Percentiles rank a stretch among this genome's conserved stretches.
These are phyloP conservation scores for Magnusiomyces suaveolens DNA, from an alignment of 1,139 yeast species.

Conservation along the genomic window DNA sequence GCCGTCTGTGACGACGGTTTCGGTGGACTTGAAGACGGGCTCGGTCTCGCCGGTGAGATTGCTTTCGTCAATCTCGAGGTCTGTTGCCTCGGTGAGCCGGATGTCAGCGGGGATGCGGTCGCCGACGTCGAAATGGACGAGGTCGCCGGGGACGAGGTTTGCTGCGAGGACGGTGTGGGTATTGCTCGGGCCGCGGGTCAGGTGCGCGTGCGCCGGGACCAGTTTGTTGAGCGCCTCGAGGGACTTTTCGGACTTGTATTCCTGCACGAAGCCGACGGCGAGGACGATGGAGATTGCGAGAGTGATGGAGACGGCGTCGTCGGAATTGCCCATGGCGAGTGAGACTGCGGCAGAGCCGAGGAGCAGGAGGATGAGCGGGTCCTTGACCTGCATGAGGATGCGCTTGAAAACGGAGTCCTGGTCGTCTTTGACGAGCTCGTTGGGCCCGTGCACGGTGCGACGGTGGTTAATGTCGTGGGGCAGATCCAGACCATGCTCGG, in stretches of 20 bases:
- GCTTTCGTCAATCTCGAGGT: conserved; percentile 78
- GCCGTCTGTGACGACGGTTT: conserved; percentile 27
- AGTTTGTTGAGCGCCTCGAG: conserved; percentile 81
- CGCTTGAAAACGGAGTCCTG: conserved; percentile 62
- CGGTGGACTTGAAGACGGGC: conserved; percentile 58
- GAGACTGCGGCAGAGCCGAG: conserved; percentile 82
- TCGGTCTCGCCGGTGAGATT: conserved; percentile 89
- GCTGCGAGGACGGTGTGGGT: conserved; percentile 75
- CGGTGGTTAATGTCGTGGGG: conserved; percentile 63
- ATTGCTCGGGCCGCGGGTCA: conserved; percentile 62
- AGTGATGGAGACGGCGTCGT: conserved; percentile 84
- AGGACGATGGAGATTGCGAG: conserved; percentile 85
- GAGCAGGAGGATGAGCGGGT: conserved; percentile 73
- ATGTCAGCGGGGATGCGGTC: conserved; percentile 94
- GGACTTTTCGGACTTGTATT: conserved; percentile 86
- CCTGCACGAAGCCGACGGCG: conserved; percentile 93
- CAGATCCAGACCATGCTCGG: conserved; percentile 48
- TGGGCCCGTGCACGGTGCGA: conserved; percentile 63
- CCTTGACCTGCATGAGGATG: conserved; percentile 70
- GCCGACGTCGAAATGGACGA: conserved; percentile 80
- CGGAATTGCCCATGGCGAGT: conserved; percentile 83
- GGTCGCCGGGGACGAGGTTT: conserved; percentile 84
- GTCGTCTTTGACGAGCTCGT: conserved; percentile 64
- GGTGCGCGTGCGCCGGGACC: conserved; percentile 89
- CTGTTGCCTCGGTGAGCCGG: conserved; percentile 66